A percentile compares a stretch with the other conserved stretches of the same genome.
Evolutionary conservation across 768 basidiomycete species (phyloP).

Genomic region (Pisolithus sp.): DNA sequence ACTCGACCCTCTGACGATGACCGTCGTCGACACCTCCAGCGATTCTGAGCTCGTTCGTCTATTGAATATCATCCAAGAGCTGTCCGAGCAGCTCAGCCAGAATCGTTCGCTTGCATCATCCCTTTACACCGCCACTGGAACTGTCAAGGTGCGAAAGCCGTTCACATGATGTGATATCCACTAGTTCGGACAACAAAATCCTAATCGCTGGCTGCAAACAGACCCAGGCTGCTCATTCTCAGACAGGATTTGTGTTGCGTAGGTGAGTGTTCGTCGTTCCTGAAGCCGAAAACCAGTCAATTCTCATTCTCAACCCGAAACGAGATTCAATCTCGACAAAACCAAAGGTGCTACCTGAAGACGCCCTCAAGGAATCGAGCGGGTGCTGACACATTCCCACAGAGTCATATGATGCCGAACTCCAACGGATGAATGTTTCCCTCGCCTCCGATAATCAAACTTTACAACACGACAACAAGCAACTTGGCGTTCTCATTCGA

Average conservation of each 20-base stretch:
- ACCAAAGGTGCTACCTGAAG: slow-evolving; percentile 51
- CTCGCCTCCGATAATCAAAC: slow-evolving; percentile 79
- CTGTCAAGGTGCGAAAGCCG: slow-evolving; percentile 60
- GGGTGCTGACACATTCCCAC: slow-evolving; percentile 6
- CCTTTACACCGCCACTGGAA: slow-evolving; percentile 66
- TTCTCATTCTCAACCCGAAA: neutral
- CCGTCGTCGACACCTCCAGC: slow-evolving; percentile 44
- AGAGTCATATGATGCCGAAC: slow-evolving; percentile 88
- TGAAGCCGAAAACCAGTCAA: neutral
- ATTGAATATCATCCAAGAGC: slow-evolving; percentile 65
- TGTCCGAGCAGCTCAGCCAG: slow-evolving; percentile 76
- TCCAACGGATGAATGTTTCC: slow-evolving; percentile 81
- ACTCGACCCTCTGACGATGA: slow-evolving; percentile 30
- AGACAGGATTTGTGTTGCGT: slow-evolving; percentile 87
- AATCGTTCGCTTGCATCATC: slow-evolving; percentile 68
- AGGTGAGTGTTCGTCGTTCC: slow-evolving; percentile 40
- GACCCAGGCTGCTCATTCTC: slow-evolving; percentile 84
- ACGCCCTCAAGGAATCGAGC: neutral
- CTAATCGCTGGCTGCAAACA: slow-evolving; percentile 26
- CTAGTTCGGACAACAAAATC: neutral
- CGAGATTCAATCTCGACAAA: slow-evolving; percentile 84
- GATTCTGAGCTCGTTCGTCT: slow-evolving; percentile 60
- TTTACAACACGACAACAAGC: slow-evolving; percentile 92
- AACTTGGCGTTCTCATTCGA: slow-evolving; percentile 82
- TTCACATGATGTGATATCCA: slow-evolving; percentile 1